Percentiles rank a stretch among this genome's conserved stretches.
Evolutionary conservation across 768 basidiomycete species (phyloP).

Genomic region (Auriscalpium orientale): DNA sequence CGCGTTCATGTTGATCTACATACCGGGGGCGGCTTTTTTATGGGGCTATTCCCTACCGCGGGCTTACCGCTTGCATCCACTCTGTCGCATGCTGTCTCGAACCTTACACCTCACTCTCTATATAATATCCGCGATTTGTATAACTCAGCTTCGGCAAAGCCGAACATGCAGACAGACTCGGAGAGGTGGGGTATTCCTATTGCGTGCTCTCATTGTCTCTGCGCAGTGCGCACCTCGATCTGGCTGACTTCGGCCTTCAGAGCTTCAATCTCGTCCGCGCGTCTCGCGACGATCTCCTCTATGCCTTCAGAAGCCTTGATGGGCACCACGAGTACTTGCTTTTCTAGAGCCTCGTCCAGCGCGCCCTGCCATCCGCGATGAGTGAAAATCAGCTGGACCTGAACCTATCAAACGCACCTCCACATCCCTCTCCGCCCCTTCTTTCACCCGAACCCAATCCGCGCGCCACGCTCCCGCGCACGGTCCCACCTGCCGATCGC

Average conservation of each 20-base stretch:
- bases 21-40: too few relatives aligned
- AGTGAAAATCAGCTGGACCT: too few relatives aligned
- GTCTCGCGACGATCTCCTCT: slow-evolving; percentile 9
- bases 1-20: too few relatives aligned
- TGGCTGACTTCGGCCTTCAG: slow-evolving; percentile 5
- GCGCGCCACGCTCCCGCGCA: slow-evolving; percentile 19
- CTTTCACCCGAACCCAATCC: slow-evolving; percentile 21
- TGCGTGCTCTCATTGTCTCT: too few relatives aligned
- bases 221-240: background rate
- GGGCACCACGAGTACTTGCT: slow-evolving; percentile 15
- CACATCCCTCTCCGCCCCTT: slow-evolving; percentile 23
- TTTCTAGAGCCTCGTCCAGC: slow-evolving; percentile 9
- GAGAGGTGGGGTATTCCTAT: too few relatives aligned
- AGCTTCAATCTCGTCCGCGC: slow-evolving; percentile 4
- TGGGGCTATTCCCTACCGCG: too few relatives aligned
- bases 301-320: slow-evolving; percentile 13
- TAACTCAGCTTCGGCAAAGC: too few relatives aligned
- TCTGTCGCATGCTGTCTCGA: too few relatives aligned
- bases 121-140: too few relatives aligned
- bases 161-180: too few relatives aligned
- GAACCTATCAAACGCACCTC: slow-evolving; percentile 6
- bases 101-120: too few relatives aligned
- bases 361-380: background rate
- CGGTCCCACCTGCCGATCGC: slow-evolving; percentile 22
- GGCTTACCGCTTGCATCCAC: too few relatives aligned